Evolutionary conservation across 2,329 filamentous ascomycete genomes (phyloP).

Genomic region (Rugonectria rugulosa): DNA sequence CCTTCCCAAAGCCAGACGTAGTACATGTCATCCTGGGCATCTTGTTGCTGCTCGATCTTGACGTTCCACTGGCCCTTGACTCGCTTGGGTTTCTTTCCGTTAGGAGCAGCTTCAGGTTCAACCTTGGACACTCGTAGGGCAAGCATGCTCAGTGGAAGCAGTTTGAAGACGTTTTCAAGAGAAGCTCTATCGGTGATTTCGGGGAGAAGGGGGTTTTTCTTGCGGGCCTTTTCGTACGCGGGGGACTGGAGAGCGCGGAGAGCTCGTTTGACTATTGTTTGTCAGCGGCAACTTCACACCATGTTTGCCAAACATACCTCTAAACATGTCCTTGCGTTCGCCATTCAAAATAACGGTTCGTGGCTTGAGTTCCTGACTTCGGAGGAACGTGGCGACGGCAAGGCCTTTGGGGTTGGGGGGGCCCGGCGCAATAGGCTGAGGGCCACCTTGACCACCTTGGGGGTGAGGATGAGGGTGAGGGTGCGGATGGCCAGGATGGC

Average conservation of each 20-base stretch:
- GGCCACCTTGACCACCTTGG: conserved; percentile 54
- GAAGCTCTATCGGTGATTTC: conserved; percentile 87
- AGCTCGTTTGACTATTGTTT: conserved; percentile 83
- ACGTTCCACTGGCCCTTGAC: conserved; percentile 97
- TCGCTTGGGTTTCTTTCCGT: conserved; percentile 79
- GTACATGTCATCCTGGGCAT: conserved; percentile 85
- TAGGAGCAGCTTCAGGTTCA: conserved; percentile 68
- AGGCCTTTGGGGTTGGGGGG: conserved; percentile 90
- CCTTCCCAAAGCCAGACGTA: conserved; percentile 98
- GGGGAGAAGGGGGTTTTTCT: conserved; percentile 89
- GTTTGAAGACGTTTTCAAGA: conserved; percentile 93
- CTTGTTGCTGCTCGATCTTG: conserved; percentile 94
- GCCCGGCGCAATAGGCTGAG: conserved; percentile 75
- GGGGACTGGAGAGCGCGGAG: conserved; percentile 89
- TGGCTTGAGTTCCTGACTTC: conserved; percentile 83
- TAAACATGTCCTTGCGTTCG: conserved; percentile 98
- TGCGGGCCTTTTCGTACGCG: conserved; percentile 86
- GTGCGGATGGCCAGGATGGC: conserved; percentile 40
- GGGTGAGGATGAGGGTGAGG: conserved; percentile 43
- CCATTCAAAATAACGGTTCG: conserved; percentile 94
- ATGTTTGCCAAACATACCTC: conserved; percentile 63
- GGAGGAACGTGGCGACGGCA: conserved; percentile 88
- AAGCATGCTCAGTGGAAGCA: conserved; percentile 92
- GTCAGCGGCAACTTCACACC: conserved; percentile 1
- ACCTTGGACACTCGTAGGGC: conserved; percentile 88